Conservation (phyloP, 192 early-diverging fungal genomes). For the Neocallimastix lanati region DNA sequence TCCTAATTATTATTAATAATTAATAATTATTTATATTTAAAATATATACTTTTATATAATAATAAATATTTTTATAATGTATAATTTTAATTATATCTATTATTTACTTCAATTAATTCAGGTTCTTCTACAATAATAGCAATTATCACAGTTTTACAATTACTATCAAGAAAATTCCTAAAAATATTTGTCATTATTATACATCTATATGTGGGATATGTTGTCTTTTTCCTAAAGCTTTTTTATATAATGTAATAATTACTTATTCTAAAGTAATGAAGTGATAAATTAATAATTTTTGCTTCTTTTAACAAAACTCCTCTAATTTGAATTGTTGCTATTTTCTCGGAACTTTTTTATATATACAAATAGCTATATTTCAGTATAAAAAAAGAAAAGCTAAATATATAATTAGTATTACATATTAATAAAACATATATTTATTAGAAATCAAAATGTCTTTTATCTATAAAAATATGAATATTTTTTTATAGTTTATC, state of each 20-base stretch:
- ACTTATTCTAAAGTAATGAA: conserved; percentile 47
- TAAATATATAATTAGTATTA: too few species aligned
- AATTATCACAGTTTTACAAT: conserved; percentile 45
- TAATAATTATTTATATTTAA: background rate
- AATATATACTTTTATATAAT: too few species aligned
- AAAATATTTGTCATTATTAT: conserved; percentile 41
- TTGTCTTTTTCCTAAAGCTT: conserved; percentile 21
- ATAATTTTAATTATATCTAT: too few species aligned
- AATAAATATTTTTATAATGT: too few species aligned
- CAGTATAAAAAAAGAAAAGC: background rate
- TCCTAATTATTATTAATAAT: conserved; percentile 12
- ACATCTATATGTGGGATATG: conserved; percentile 46
- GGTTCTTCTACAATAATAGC: conserved; percentile 36
- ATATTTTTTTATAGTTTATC: too few species aligned
- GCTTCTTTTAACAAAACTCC: conserved; percentile 39
- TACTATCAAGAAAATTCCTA: conserved; percentile 36
- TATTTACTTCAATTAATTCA: conserved; percentile 32
- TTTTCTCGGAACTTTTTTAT: conserved; percentile 28
- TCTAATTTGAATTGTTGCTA: conserved; percentile 26
- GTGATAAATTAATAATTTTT: conserved; percentile 34
- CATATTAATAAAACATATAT: background rate
- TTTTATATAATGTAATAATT: conserved; percentile 40
- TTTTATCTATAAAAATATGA: too few species aligned
- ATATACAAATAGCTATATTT: background rate
- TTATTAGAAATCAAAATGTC: too few species aligned